Evolutionary conservation across 2,329 filamentous ascomycete genomes (phyloP).

Genomic region (Dactylellina parvicollis): DNA sequence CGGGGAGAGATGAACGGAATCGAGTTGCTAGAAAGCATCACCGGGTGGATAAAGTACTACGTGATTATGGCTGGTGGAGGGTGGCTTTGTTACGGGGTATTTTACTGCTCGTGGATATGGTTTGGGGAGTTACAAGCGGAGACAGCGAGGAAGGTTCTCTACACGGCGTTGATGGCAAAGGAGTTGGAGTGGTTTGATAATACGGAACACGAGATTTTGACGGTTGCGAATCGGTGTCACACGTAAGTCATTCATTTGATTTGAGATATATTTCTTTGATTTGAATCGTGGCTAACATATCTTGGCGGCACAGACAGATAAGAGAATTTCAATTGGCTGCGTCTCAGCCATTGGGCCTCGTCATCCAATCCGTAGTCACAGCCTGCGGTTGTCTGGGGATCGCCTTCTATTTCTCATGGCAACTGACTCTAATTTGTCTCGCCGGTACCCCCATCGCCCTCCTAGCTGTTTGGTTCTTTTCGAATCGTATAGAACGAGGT

Average conservation of each 20-base stretch:
- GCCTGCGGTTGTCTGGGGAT: constrained; percentile 73
- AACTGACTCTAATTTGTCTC: constrained; percentile 80
- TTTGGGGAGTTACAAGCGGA: constrained; percentile 85
- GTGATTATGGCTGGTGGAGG: constrained; percentile 71
- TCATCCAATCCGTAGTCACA: constrained; percentile 73
- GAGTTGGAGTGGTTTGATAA: constrained; percentile 85
- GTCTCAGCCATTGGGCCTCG: constrained; percentile 79
- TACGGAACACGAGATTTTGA: constrained; percentile 69
- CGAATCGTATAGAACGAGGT: constrained; percentile 32
- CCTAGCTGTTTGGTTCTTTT: constrained; percentile 58
- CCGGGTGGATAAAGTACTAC: constrained; percentile 64
- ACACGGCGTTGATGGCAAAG: constrained; percentile 74
- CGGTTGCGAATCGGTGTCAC: constrained; percentile 42
- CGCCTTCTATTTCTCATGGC: constrained; percentile 83
- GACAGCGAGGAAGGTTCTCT: constrained; percentile 72
- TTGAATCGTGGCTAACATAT: constrained; percentile 68
- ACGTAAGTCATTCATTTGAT: constrained; percentile 14
- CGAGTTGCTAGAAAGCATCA: constrained; percentile 68
- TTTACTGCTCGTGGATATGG: constrained; percentile 76
- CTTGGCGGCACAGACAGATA: constrained; percentile 76
- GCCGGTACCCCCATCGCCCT: constrained; percentile 76
- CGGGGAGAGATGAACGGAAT: constrained; percentile 65
- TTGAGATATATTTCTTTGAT: constrained; percentile 64
- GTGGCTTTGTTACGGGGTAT: constrained; percentile 74
- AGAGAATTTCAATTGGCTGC: constrained; percentile 82